Percentiles rank a stretch among this genome's conserved stretches.
Evolutionary conservation across 768 basidiomycete species (phyloP).

Genomic region (Asterophora lycoperdoides): DNA sequence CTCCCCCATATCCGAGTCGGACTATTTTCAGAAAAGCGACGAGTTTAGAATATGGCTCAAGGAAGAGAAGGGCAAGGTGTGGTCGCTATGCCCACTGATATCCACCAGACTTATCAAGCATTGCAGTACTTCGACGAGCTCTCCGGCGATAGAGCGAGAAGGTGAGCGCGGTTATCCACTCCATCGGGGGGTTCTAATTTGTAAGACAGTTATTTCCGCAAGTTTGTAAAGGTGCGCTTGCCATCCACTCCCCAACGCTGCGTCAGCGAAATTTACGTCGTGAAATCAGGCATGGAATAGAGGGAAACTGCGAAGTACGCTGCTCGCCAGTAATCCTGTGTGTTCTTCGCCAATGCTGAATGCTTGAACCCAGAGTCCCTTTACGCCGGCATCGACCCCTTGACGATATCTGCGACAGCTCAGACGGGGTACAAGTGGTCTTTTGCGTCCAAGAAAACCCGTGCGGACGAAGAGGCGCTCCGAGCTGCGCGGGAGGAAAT

Average conservation of each 20-base stretch:
- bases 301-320: conserved; percentile 64
- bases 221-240: conserved; percentile 73
- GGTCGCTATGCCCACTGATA: conserved; percentile 9
- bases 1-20: conserved; percentile 68
- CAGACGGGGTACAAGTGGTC: conserved; percentile 88
- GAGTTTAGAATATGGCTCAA: conserved; percentile 89
- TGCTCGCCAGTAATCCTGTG: conserved; percentile 12
- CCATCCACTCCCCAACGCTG: background rate
- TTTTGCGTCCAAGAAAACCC: conserved; percentile 64
- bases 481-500: conserved; percentile 58
- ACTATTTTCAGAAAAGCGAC: conserved; percentile 85
- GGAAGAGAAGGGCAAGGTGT: conserved; percentile 51
- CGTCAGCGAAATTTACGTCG: background rate
- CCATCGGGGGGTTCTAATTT: conserved; percentile 26
- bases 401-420: conserved; percentile 51
- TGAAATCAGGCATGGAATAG: conserved; percentile 69
- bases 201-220: conserved; percentile 75
- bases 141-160: conserved; percentile 75
- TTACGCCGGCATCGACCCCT: conserved; percentile 59
- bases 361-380: conserved; percentile 37
- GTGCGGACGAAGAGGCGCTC: conserved; percentile 57
- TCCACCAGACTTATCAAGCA: conserved; percentile 1
- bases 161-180: conserved; percentile 36
- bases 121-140: conserved; percentile 82
- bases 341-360: background rate